Base-by-base conservation (phyloP, 2,329 filamentous ascomycete species). In the Falciphora oryzae region DNA sequence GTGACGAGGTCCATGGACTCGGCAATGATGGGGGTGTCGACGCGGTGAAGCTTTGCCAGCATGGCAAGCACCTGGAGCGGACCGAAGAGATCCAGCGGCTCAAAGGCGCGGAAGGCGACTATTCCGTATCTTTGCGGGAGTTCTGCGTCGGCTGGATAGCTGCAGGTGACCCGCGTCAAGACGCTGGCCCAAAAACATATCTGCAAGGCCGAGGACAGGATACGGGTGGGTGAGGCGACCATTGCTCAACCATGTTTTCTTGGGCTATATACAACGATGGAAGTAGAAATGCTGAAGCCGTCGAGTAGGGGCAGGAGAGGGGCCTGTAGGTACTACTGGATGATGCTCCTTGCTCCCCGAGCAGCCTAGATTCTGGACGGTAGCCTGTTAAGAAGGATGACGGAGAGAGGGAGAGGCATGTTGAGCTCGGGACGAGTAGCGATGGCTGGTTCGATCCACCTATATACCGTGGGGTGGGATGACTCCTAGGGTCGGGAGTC, bases 41-140 rank as follows among this genome's bases (percentile, higher is more conserved):
- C 68, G 3, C 73, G 69, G 63, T 73, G 73, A 25, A 65, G 66
- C 63, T 68, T 68, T 4, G 79, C 74, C 8, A 81, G 68, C 38
- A 77, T 72, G 67, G 81, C 78, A 57, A 84, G 72, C 57, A 75
- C 71, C 65, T 81, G 78, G 6, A 82, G 70, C n/a, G 79, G 79
- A 0, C 80, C 79, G 69, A 80, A 79, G 63, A 80, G 74, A 67
- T 82, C 80, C 18, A 81, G 72, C 44, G 76, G 71, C 66, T 82
- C 76, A 70, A 81, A 79, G 22, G 75, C 76, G 1, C 74, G 78
- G 72, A 79, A 81, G 5, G 83, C 68, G 35, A 80, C 73, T 53
- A 62, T 18, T 13, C 59, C 59, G 50, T 57, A 62, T 16, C 62
- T 53, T n/a, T 53, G 89, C 35, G 61, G 61, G 4, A n/a, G 22